Percentiles rank a stretch among this genome's conserved stretches.
Evolutionary conservation across 306 rosid genomes (phyloP).

Genomic region (Psophocarpus tetragonolobus): DNA sequence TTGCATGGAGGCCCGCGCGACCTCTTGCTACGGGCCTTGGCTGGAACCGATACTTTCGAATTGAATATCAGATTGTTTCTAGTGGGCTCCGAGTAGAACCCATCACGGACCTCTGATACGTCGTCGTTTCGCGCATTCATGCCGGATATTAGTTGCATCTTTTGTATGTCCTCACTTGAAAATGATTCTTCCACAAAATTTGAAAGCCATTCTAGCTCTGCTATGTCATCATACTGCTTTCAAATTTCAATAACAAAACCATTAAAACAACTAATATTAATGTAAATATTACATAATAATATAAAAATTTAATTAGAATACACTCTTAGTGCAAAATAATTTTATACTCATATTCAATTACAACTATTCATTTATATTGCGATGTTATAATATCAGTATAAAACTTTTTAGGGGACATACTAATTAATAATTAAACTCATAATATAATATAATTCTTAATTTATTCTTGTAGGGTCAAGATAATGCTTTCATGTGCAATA

Average conservation of each 20-base stretch:
- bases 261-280: neutral
- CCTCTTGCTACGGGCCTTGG: conserved; percentile 88
- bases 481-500: neutral
- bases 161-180: conserved; percentile 72
- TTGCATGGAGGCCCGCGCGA: conserved; percentile 75
- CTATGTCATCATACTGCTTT: conserved; percentile 70
- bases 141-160: conserved; percentile 74
- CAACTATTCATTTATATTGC: no score
- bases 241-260: neutral
- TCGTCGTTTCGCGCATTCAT: conserved; percentile 52
- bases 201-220: conserved; percentile 85
- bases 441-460: neutral
- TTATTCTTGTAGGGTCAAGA: neutral
- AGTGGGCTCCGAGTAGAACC: conserved; percentile 40
- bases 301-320: no score
- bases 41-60: conserved; percentile 63
- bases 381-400: no score
- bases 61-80: conserved; percentile 50
- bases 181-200: conserved; percentile 80
- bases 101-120: conserved; percentile 31
- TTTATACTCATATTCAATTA: no score
- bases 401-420: no score
- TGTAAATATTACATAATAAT: neutral
- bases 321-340: no score
- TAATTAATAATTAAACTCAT: no score